These are phyloP conservation scores for Solanum bulbocastanum DNA, from an alignment of 257 asterid genomes.

Conservation along the genomic window DNA sequence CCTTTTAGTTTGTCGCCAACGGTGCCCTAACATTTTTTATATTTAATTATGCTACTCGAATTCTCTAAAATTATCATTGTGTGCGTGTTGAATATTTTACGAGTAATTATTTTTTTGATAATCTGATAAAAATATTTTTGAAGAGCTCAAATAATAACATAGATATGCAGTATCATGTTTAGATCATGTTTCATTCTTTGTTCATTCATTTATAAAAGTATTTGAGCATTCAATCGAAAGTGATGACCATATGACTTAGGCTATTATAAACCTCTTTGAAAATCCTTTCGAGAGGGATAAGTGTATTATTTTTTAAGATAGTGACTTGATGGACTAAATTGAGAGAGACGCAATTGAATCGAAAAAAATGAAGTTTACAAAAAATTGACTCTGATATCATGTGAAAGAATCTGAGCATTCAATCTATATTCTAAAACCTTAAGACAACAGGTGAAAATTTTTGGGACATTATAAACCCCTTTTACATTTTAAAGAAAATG, in stretches of 20 bases:
- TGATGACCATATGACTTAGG: not conserved
- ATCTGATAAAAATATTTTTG: not conserved
- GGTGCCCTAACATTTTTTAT: not conserved
- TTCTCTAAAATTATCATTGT: not conserved
- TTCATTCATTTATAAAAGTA: not conserved
- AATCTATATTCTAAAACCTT: not conserved
- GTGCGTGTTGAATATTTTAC: fast-evolving
- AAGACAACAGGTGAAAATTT: not conserved
- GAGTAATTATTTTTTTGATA: not conserved
- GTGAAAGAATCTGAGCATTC: not conserved
- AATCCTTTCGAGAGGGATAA: not conserved
- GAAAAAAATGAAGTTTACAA: not conserved
- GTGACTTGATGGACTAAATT: not conserved
- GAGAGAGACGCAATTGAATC: too few species aligned
- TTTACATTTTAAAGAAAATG: not conserved
- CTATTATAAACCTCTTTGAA: not conserved
- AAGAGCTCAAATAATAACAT: not conserved
- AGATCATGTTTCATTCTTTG: not conserved
- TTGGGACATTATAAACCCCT: not conserved
- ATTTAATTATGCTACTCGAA: not conserved
- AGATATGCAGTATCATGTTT: not conserved
- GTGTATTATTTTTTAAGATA: not conserved
- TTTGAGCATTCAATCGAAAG: not conserved
- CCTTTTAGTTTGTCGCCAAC: slow-evolving; percentile 28
- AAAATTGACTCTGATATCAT: not conserved